Conservation (phyloP, 1,139 yeast species). For the Geotrichum histeridarum region DNA sequence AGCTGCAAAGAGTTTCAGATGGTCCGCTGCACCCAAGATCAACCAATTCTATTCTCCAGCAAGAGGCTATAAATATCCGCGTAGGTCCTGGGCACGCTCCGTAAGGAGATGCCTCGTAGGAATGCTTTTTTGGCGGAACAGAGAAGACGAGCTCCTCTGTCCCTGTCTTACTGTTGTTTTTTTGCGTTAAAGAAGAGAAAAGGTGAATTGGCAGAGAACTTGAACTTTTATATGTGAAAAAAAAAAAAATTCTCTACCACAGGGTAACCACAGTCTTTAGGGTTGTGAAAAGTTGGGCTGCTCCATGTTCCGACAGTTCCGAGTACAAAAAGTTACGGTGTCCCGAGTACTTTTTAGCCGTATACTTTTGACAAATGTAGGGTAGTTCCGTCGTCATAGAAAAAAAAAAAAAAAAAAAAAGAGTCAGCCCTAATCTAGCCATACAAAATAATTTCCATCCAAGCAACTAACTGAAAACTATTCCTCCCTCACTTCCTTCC, state of each 20-base stretch:
- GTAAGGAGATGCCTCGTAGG: slow-evolving; percentile 39
- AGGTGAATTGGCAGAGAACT: background rate
- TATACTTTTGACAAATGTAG: background rate
- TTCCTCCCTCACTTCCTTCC: background rate
- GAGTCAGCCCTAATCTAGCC: background rate
- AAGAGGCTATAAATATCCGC: slow-evolving; percentile 31
- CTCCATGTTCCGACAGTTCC: background rate
- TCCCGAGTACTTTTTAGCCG: background rate
- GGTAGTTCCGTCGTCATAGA: background rate
- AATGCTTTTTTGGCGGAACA: slow-evolving; percentile 31
- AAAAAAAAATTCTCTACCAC: too few species aligned
- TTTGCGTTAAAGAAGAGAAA: slow-evolving; percentile 33
- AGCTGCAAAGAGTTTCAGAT: slow-evolving; percentile 24
- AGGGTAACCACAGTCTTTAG: slow-evolving; percentile 2
- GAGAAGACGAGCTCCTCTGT: slow-evolving; percentile 22
- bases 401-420: background rate
- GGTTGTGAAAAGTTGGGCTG: background rate
- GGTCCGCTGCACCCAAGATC: slow-evolving; percentile 43
- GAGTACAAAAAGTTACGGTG: background rate
- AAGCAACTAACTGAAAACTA: too few species aligned
- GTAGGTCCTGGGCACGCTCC: slow-evolving; percentile 39
- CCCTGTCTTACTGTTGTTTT: slow-evolving; percentile 29
- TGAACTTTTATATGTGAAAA: background rate
- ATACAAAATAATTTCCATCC: background rate
- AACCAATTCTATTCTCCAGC: slow-evolving; percentile 35